These are phyloP conservation scores for Saccharomycopsis sp. DNA, from an alignment of 805 yeast genomes.

Conservation along the genomic window DNA sequence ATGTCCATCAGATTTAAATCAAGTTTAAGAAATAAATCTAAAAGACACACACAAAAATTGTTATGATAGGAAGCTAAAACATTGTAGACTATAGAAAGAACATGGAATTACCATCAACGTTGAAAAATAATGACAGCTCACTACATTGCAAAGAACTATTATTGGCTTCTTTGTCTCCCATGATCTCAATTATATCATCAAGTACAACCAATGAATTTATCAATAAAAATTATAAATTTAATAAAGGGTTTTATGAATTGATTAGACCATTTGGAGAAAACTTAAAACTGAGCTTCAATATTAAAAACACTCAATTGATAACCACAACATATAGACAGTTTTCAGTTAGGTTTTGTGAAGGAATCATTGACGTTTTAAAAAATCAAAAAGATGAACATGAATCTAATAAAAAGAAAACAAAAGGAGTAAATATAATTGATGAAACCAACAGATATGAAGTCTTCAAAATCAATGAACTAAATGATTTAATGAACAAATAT, in stretches of 20 bases:
- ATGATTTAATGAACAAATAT: conserved; percentile 4
- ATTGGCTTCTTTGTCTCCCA: conserved; percentile 7
- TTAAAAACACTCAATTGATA: conserved; percentile 16
- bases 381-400: not conserved
- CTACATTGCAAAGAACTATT: conserved; percentile 3
- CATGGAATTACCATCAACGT: too few relatives aligned
- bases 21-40: too few relatives aligned
- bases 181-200: conserved; percentile 4
- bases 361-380: conserved; percentile 8
- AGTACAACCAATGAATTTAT: conserved; percentile 4
- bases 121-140: conserved; percentile 7
- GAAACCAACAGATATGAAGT: conserved; percentile 5
- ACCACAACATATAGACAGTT: conserved; percentile 12
- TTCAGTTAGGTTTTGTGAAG: conserved; percentile 9
- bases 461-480: conserved; percentile 6
- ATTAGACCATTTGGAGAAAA: not conserved
- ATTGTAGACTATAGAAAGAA: too few relatives aligned
- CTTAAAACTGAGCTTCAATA: conserved; percentile 5
- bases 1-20: too few relatives aligned
- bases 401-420: too few relatives aligned
- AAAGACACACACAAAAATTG: too few relatives aligned
- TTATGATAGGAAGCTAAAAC: too few relatives aligned
- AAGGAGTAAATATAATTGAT: not conserved
- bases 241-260: conserved; percentile 4
- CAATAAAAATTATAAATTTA: not conserved